Percentiles rank a stretch among this genome's conserved stretches.
Evolutionary conservation across 306 rosid genomes (phyloP).

Genomic region (Sicyos edulis): DNA sequence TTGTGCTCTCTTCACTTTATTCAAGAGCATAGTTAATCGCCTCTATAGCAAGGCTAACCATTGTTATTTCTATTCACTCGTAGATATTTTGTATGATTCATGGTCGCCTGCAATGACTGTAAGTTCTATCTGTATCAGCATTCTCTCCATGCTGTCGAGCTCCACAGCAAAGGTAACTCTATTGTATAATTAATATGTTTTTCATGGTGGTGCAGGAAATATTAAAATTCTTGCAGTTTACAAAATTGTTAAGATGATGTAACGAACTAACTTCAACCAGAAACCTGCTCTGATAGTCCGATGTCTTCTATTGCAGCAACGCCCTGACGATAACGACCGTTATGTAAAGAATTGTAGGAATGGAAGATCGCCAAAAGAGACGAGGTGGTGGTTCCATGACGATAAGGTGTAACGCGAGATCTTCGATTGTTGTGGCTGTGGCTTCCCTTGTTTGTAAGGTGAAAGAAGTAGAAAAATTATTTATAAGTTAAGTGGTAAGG

Average conservation of each 20-base stretch:
- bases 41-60: conserved; percentile 25
- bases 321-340: conserved; percentile 97
- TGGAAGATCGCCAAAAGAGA: conserved; percentile 97
- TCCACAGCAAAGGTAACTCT: conserved; percentile 67
- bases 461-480: conserved; percentile 32
- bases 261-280: neutral
- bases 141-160: conserved; percentile 99
- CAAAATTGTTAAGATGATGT: neutral
- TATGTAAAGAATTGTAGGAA: conserved; percentile 98
- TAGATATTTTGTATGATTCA: conserved; percentile 98
- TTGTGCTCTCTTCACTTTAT: no score
- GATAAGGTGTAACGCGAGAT: conserved; percentile 58
- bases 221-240: neutral
- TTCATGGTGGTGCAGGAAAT: neutral
- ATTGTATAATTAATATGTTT: neutral
- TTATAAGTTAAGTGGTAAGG: conserved; percentile 34
- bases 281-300: neutral
- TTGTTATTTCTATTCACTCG: conserved; percentile 24
- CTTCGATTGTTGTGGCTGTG: conserved; percentile 24
- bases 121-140: conserved; percentile 98
- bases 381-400: conserved; percentile 99
- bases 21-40: no score
- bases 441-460: conserved; percentile 44
- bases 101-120: conserved; percentile 99
- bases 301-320: conserved; percentile 69